These are phyloP conservation scores for Saturnispora mendoncae DNA, from an alignment of 805 yeast species.

Conservation along the genomic window DNA sequence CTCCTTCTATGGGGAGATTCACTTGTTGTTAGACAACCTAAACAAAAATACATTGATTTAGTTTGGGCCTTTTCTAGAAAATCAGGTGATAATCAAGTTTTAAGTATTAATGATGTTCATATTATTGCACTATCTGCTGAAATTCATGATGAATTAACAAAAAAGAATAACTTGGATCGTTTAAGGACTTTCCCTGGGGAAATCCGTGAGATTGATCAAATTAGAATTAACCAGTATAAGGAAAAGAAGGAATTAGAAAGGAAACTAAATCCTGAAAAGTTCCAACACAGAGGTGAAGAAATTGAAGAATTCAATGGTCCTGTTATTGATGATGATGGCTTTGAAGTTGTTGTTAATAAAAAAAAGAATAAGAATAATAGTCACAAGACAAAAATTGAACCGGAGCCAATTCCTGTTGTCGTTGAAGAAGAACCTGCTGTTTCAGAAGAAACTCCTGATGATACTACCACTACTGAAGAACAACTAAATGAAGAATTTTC, in stretches of 20 bases:
- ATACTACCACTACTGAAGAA: slow-evolving; percentile 7
- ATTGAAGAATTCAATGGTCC: slow-evolving; percentile 17
- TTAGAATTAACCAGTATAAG: slow-evolving; percentile 23
- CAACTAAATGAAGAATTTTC: slow-evolving; percentile 34
- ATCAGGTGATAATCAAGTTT: slow-evolving; percentile 86
- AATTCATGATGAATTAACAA: slow-evolving; percentile 55
- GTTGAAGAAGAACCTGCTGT: slow-evolving; percentile 7
- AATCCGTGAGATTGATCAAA: slow-evolving; percentile 30
- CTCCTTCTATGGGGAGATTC: slow-evolving; percentile 72
- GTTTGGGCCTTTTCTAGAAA: slow-evolving; percentile 71
- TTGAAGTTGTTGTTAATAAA: slow-evolving; percentile 13
- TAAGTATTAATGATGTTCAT: slow-evolving; percentile 87
- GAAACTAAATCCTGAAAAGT: slow-evolving; percentile 9
- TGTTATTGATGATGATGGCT: slow-evolving; percentile 15
- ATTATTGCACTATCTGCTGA: slow-evolving; percentile 88
- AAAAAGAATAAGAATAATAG: slow-evolving; percentile 8
- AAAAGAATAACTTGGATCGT: slow-evolving; percentile 54
- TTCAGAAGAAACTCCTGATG: slow-evolving; percentile 12
- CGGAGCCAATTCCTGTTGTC: not conserved
- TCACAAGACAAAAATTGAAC: slow-evolving; percentile 1
- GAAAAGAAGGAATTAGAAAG: slow-evolving; percentile 11
- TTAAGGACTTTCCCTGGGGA: slow-evolving; percentile 64
- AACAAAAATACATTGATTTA: slow-evolving; percentile 46
- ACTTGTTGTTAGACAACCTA: slow-evolving; percentile 71
- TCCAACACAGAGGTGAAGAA: slow-evolving; percentile 10